These are phyloP conservation scores for Amanita brunnescens DNA, from an alignment of 768 basidiomycete genomes.

Conservation along the genomic window DNA sequence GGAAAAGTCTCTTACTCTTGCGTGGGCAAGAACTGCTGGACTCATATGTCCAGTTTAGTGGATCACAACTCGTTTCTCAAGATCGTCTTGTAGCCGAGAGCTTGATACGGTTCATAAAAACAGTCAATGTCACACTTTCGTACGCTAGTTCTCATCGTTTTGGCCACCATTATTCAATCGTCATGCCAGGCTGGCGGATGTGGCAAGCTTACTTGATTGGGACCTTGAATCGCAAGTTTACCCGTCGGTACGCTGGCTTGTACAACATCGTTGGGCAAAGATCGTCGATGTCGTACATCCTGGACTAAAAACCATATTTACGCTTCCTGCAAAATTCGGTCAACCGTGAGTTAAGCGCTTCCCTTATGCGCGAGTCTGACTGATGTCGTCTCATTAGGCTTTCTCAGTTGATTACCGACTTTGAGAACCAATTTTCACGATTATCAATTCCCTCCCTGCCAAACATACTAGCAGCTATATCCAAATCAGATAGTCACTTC, in stretches of 20 bases:
- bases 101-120: slow-evolving; percentile 67
- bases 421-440: slow-evolving; percentile 50
- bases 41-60: slow-evolving; percentile 50
- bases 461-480: slow-evolving; percentile 58
- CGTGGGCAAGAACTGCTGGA: slow-evolving; percentile 51
- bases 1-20: slow-evolving; percentile 83
- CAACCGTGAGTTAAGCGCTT: slow-evolving; percentile 39
- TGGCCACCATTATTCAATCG: neutral
- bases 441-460: slow-evolving; percentile 63
- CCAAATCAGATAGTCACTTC: slow-evolving; percentile 64
- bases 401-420: slow-evolving; percentile 46
- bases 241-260: slow-evolving; percentile 87
- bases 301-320: slow-evolving; percentile 75
- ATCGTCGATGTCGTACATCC: slow-evolving; percentile 79
- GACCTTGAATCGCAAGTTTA: slow-evolving; percentile 77
- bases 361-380: neutral
- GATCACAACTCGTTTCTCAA: slow-evolving; percentile 51
- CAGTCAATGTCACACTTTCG: slow-evolving; percentile 68
- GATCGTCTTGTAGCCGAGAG: slow-evolving; percentile 64
- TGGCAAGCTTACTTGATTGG: slow-evolving; percentile 77
- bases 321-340: slow-evolving; percentile 57
- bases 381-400: slow-evolving; percentile 29
- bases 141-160: slow-evolving; percentile 25
- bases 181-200: slow-evolving; percentile 54
- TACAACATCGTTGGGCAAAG: slow-evolving; percentile 84